Percentiles rank a stretch among this genome's conserved stretches.
These are phyloP conservation scores for Tolypocladium ophioglossoides DNA, from an alignment of 2,329 filamentous ascomycete species.

Conservation along the genomic window DNA sequence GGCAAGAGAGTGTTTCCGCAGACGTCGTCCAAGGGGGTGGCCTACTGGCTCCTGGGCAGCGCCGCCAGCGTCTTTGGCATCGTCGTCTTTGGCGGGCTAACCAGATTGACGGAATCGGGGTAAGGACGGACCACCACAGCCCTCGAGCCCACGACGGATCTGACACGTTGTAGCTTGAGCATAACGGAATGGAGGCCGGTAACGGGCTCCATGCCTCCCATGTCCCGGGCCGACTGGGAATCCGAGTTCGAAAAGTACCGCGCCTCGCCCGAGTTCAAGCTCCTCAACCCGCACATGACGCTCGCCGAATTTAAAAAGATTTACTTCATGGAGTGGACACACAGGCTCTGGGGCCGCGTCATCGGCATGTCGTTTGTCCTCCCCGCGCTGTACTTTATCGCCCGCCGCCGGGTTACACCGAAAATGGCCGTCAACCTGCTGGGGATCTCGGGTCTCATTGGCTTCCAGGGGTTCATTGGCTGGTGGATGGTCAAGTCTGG, in stretches of 20 bases:
- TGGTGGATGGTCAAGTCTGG: constrained; percentile 99
- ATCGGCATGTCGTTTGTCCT: constrained; percentile 85
- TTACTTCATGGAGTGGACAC: constrained; percentile 99
- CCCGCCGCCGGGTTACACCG: constrained; percentile 63
- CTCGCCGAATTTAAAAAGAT: constrained; percentile 95
- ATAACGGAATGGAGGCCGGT: constrained; percentile 99
- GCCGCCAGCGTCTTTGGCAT: constrained; percentile 94
- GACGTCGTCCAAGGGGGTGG: constrained; percentile 65
- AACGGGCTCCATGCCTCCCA: constrained; percentile 80
- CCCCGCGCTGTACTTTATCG: constrained; percentile 81
- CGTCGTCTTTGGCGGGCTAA: constrained; percentile 89
- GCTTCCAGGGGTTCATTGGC: constrained; percentile 87
- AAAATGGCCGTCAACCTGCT: constrained; percentile 68
- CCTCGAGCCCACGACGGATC: not conserved
- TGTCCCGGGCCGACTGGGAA: constrained; percentile 74
- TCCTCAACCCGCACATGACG: constrained; percentile 88
- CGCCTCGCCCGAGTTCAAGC: constrained; percentile 82
- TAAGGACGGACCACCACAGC: constrained; percentile 36
- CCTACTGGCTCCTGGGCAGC: constrained; percentile 86
- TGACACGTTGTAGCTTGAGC: constrained; percentile 53
- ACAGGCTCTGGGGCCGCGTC: constrained; percentile 86
- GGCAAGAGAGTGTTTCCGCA: constrained; percentile 40
- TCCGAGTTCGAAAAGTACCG: constrained; percentile 89
- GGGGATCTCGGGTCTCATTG: constrained; percentile 82
- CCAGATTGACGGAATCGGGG: constrained; percentile 92